phyloP scores from a whole-genome alignment of 2,329 filamentous ascomycete species.

The Xylariaceae sp. region DNA sequence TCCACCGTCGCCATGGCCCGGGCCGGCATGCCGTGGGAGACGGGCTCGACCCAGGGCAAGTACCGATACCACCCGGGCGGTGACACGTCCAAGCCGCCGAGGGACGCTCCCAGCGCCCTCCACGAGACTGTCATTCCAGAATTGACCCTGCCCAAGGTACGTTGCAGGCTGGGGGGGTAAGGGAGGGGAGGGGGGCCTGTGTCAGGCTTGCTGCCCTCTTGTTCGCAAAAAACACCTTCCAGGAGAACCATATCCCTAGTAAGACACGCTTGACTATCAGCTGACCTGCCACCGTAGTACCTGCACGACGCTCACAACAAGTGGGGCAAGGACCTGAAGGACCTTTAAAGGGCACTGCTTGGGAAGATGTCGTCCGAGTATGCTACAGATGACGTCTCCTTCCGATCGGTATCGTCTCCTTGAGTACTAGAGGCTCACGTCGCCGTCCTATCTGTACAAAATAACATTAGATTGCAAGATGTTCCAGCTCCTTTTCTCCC shows the following conservation, averaged over 20 bases:
- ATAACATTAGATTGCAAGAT: no score
- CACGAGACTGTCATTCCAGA: conserved; percentile 93
- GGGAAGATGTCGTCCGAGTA: no score
- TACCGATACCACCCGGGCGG: conserved; percentile 81
- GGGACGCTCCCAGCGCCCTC: conserved; percentile 88
- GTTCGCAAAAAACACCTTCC: no score
- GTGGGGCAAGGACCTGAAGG: conserved; percentile 98
- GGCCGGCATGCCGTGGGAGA: conserved; percentile 88
- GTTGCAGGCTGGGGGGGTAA: no score
- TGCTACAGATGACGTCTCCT: conserved; percentile 5
- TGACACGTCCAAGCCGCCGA: conserved; percentile 65
- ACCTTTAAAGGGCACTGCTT: no score
- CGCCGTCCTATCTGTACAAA: conserved; percentile 17
- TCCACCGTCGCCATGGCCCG: conserved; percentile 64
- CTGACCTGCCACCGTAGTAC: conserved; percentile 46
- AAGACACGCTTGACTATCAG: no score
- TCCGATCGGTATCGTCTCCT: conserved; percentile 6
- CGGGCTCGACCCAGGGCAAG: conserved; percentile 55
- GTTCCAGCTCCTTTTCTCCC: no score
- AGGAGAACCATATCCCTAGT: no score
- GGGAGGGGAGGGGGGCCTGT: no score
- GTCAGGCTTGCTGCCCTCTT: no score
- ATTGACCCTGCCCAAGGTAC: conserved; percentile 83
- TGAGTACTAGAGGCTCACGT: conserved; percentile 11
- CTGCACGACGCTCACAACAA: conserved; percentile 99